phyloP scores from a whole-genome alignment of 352 stramenopile species.

The Thraustochytrium striatum region DNA sequence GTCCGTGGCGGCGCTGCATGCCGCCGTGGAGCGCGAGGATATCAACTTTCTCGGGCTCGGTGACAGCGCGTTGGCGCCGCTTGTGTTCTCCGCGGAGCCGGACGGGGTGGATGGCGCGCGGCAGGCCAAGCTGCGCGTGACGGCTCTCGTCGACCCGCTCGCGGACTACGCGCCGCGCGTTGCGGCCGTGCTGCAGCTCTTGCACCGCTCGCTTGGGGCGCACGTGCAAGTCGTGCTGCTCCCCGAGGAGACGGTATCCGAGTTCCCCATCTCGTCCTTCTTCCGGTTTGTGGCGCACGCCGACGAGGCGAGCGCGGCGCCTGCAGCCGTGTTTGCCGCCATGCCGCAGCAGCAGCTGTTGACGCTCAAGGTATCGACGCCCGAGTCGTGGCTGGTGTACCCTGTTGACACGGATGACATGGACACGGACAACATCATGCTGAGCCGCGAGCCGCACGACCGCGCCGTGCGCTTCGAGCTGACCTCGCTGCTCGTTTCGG shows the following conservation, averaged over 20 bases:
- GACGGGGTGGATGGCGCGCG: neutral
- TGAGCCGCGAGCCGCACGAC: neutral
- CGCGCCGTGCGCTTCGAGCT: constrained; percentile 73
- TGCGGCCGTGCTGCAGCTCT: constrained; percentile 68
- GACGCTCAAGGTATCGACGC: constrained; percentile 85
- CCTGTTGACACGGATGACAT: constrained; percentile 60
- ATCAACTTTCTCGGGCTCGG: neutral
- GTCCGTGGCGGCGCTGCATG: neutral
- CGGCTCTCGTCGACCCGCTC: constrained; percentile 80
- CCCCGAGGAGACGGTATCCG: constrained; percentile 65
- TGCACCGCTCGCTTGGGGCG: constrained; percentile 53
- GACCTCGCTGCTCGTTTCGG: constrained; percentile 81
- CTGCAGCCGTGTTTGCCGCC: constrained; percentile 67
- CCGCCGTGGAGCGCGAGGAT: neutral
- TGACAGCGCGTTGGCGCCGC: neutral
- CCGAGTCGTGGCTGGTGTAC: constrained; percentile 86
- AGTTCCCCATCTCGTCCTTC: constrained; percentile 83
- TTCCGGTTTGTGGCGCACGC: constrained; percentile 77
- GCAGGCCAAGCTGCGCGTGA: constrained; percentile 60
- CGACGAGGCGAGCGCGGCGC: constrained; percentile 54
- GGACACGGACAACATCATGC: constrained; percentile 83
- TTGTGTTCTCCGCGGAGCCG: constrained; percentile 27
- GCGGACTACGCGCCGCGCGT: constrained; percentile 78
- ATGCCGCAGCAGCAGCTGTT: constrained; percentile 73
- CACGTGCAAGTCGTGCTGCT: constrained; percentile 56